These are phyloP conservation scores for Diaporthe velutina DNA, from an alignment of 2,329 filamentous ascomycete species.

Conservation along the genomic window DNA sequence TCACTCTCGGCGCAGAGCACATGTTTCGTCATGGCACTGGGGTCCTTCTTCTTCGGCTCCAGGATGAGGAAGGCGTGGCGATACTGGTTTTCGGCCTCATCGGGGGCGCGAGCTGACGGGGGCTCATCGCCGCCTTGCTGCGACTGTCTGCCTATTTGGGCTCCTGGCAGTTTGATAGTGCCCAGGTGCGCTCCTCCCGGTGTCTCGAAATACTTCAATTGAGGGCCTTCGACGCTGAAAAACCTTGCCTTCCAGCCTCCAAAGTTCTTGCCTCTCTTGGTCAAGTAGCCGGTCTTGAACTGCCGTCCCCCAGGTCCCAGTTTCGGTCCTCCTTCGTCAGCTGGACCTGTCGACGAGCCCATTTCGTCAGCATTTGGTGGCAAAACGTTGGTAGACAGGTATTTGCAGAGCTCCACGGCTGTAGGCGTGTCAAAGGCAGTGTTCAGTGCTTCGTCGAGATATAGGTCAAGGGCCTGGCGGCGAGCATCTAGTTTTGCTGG, in stretches of 20 bases:
- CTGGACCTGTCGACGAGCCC: conserved; percentile 46
- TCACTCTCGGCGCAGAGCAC: conserved; percentile 97
- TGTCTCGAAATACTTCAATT: conserved; percentile 89
- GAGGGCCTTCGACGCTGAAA: conserved; percentile 71
- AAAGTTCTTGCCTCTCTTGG: conserved; percentile 98
- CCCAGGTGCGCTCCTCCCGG: conserved; percentile 92
- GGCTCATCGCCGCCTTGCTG: conserved; percentile 71
- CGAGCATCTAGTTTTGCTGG: conserved; percentile 94
- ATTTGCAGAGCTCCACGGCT: conserved; percentile 86
- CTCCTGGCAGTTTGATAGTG: conserved; percentile 90
- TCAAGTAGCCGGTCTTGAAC: conserved; percentile 89
- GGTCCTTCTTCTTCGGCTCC: conserved; percentile 97
- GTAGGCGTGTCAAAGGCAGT: conserved; percentile 83
- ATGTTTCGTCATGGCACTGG: conserved; percentile 87
- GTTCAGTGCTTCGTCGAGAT: conserved; percentile 88
- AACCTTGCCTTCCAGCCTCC: conserved; percentile 94
- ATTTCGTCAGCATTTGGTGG: conserved; percentile 72
- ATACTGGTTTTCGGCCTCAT: conserved; percentile 93
- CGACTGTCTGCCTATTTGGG: conserved; percentile 95
- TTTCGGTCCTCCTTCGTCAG: conserved; percentile 48
- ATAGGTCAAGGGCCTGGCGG: conserved; percentile 82
- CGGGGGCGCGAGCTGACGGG: conserved; percentile 70
- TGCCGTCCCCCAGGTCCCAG: conserved; percentile 74
- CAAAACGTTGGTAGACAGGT: conserved; percentile 79
- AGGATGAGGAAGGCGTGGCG: conserved; percentile 95